Evolutionary conservation across 169 alveolate species (phyloP), one percentile per base, ranked within the genome.

Genomic region (Cryptosporidium ryanae): DNA sequence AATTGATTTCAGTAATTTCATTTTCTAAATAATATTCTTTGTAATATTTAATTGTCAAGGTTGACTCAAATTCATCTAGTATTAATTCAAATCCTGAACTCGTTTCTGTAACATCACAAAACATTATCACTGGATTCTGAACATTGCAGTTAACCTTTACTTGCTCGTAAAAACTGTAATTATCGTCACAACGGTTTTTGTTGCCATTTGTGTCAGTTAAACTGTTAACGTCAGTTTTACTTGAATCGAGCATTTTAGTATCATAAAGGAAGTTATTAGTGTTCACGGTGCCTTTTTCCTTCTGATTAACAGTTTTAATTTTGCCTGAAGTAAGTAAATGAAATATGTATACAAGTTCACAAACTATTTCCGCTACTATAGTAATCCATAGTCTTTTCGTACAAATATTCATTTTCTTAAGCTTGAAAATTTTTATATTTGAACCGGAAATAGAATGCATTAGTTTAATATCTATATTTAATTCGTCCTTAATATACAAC

Each of bases 361-460:
- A 76, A 25, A 76, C 7, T 2, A 76, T 55, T 55, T 76, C 87
- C 29, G 59, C 59, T 13, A 76, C 38, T 57, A 76, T 12, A 10
- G 76, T 59, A 18, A 76, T 1, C 64, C 64, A 43, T 18, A 61
- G 46, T 21, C 63, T 59, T 8, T 21, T 48, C 10, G 50, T 25
- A 5, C 44, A 52, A 57, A 76, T 59, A 76, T 76, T 55, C 12
- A 61, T 31, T 25, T 59, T 59, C 5, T 63, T 15, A 10, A 76
- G 44, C 15, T 15, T 76, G 25, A 59, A 76, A 1, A 76, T 70
- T 27, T 61, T 31, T 34, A 76, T 76, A 61, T 76, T 63, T 2
- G 87, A 59, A 15, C 87, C 76, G 12, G 70, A 76, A 67, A 76
- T 76, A 4, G 87, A 76, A 25, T 76, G 87, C 76, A 76, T 76